Base-by-base conservation (phyloP, 768 basidiomycete species). In the Suillus alpinus region DNA sequence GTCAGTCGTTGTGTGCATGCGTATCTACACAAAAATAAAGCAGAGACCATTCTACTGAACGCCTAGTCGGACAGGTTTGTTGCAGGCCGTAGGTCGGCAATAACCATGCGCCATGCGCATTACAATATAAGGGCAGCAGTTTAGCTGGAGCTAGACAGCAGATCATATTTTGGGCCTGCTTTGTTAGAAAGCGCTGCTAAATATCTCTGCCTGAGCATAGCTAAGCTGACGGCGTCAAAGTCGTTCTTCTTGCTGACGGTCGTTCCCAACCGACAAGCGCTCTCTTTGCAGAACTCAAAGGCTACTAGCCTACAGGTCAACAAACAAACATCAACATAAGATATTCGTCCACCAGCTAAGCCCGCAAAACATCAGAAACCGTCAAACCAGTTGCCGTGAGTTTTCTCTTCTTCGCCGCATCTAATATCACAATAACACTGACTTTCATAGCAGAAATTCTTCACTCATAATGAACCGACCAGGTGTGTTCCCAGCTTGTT, bases 381-480 rank as follows among this genome's bases (percentile, higher is more conserved):
- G 58, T 16, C 59, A 41, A 55, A n/a, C 59, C 36, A 58, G 56
- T 62, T 59, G 41, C 20, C 40, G 49, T 60, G 20, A 49, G 65
- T 63, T 53, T 56, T 59, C 50, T 26, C 29, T 12, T 31, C 5
- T 18, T 29, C 41, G 29, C 9, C 2, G 16, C 16, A 18, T 50
- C 16, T 50, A 20, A 34, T 34, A 59, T 40, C 9, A n/a, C 10
- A 37, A 39, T 29, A 6, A 44, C 20, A 34, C 6, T 37, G 5
- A 47, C 6, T 47, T 59, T 20, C 39, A 13, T 47, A 14, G 23
- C 32, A 32, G n/a, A 60, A 34, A 51, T 32, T 57, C 40, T 44
- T 40, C 7, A 37, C 44, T 29, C 59, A 51, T 37, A 56, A 86
- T 86, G 85, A 86, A 86, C 79, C 78, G 85, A 78, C 81, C 84